phyloP scores from a whole-genome alignment of 2,329 filamentous ascomycete genomes.

The Colletotrichum lindemuthianum region DNA sequence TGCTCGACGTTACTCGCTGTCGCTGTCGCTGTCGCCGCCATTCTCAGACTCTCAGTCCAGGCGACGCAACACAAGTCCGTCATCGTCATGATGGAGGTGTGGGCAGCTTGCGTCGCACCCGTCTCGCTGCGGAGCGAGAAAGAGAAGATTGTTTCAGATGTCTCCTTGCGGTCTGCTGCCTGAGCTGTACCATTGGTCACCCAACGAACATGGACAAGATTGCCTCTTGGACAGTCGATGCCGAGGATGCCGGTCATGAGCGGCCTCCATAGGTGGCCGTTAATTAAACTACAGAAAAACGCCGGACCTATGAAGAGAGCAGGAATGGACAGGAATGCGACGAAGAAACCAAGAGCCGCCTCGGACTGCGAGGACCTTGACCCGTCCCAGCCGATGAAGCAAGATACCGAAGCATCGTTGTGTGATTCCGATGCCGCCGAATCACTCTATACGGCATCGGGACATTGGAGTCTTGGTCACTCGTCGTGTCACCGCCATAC shows the following conservation, averaged over 20 bases:
- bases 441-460: too few relatives aligned
- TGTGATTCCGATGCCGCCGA: neutral
- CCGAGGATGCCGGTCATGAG: slow-evolving; percentile 17
- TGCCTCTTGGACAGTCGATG: slow-evolving; percentile 12
- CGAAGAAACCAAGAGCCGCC: too few relatives aligned
- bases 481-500: too few relatives aligned
- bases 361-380: too few relatives aligned
- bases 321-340: too few relatives aligned
- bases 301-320: too few relatives aligned
- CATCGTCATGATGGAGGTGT: slow-evolving; percentile 4
- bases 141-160: slow-evolving; percentile 33
- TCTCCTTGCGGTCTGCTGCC: slow-evolving; percentile 5
- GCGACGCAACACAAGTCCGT: neutral
- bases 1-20: neutral
- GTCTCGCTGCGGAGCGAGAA: slow-evolving; percentile 32
- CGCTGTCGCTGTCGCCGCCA: too few relatives aligned
- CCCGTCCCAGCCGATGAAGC: slow-evolving; percentile 27
- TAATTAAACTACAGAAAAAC: too few relatives aligned
- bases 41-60: too few relatives aligned
- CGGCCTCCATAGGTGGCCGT: too few relatives aligned
- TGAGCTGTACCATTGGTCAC: slow-evolving; percentile 10
- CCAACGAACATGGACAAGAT: slow-evolving; percentile 9
- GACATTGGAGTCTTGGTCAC: too few relatives aligned
- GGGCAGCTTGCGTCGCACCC: slow-evolving; percentile 25
- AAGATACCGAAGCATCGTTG: slow-evolving; percentile 17